Evolutionary conservation across 2,329 filamentous ascomycete species (phyloP), one percentile per base, ranked within the genome.

Genomic region (Aspergillus viridinutans): DNA sequence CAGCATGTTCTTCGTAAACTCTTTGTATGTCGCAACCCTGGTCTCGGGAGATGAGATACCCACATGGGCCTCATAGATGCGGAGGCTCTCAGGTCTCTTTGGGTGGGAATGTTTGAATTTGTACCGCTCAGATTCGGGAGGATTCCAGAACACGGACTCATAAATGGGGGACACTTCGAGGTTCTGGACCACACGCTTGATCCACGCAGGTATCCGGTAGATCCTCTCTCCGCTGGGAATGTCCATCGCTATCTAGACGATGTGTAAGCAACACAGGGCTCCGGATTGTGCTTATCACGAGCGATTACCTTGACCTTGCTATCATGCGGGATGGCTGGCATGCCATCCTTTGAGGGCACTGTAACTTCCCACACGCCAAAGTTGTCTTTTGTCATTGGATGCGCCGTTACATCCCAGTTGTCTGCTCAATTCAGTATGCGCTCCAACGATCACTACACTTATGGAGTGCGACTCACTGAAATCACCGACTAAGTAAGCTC

Each of bases 61-160:
- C 45, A 99, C 92, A 70, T 99, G 94, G n/a, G 94, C 94, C 76
- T 99, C 94, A 76, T 99, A 99, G 57, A 99, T 92, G 52, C 94
- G 88, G n/a, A 85, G 85, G 67, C 92, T 96, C 56, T 81, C 74
- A 1, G 94, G 94, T 80, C 93, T 95, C 73, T 87, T 86, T 6
- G 93, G 94, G 52, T 88, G 84, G 49, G 83, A 68, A 74, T 97
- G 84, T 78, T 95, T 92, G 82, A 96, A 96, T 54, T 84, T 80
- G 73, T 97, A 97, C 69, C 79, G 85, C 69, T 95, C 86, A 42
- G 80, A 77, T 50, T 81, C 74, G 3, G 92, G 91, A 35, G 94
- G 94, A 71, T 97, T 97, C 94, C 94, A 99, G 79, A 99, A 97
- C 53, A 91, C 85, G 25, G 90, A 92, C 73, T 99, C 94, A 75